A percentile compares a stretch with the other conserved stretches of the same genome.
phyloP scores from a whole-genome alignment of 108 stramenopile species.

The Cyclotella atomus region DNA sequence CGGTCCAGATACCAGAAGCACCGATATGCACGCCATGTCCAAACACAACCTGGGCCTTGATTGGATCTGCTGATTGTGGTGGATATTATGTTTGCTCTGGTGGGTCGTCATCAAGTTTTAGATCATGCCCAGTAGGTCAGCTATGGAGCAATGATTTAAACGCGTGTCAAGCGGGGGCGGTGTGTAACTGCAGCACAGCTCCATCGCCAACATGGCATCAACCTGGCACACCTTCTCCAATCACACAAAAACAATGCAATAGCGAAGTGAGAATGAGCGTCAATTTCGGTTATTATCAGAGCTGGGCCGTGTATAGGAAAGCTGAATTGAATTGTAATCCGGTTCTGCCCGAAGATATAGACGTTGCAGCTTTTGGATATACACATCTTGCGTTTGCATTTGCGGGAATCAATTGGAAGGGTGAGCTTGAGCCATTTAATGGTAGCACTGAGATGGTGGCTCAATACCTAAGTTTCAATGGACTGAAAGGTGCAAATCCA shows the following conservation, averaged over 20 bases:
- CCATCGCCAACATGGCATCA: neutral
- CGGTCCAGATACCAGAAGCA: neutral
- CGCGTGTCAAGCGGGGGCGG: neutral
- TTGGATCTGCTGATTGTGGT: neutral
- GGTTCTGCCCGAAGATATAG: slow-evolving; percentile 2
- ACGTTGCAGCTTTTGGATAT: slow-evolving; percentile 24
- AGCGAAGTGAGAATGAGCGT: too few species aligned
- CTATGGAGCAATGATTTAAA: neutral
- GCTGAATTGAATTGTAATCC: too few species aligned
- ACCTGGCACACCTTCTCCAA: too few species aligned
- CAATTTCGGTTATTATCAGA: slow-evolving; percentile 32
- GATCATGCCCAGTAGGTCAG: neutral
- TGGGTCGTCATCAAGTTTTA: neutral
- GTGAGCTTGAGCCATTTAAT: slow-evolving; percentile 24
- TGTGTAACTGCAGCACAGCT: neutral
- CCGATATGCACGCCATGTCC: neutral
- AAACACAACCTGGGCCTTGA: neutral
- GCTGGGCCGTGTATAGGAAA: slow-evolving; percentile 19
- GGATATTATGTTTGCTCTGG: neutral
- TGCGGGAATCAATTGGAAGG: slow-evolving; percentile 6
- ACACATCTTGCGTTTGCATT: slow-evolving; percentile 30
- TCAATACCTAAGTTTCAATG: slow-evolving; percentile 11
- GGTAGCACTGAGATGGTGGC: neutral
- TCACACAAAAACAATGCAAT: too few species aligned
- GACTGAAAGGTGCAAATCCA: slow-evolving; percentile 14